Evolutionary conservation across 2,329 filamentous ascomycete genomes (phyloP), one percentile per base, ranked within the genome.

Genomic region (Talaromyces sp.): DNA sequence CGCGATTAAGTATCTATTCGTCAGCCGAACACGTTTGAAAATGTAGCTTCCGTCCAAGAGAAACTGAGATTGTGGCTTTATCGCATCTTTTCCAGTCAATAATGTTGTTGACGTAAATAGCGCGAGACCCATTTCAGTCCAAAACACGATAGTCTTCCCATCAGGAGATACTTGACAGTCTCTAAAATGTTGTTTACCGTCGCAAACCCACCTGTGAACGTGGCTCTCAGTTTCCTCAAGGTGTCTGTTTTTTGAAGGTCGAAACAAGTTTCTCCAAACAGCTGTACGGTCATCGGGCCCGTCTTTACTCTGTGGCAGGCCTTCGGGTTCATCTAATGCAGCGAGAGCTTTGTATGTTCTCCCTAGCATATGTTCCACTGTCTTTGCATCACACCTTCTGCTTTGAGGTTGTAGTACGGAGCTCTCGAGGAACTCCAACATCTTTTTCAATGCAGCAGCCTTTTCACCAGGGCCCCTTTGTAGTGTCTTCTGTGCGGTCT

Each of bases 91-190:
- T 27, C 35, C 22, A 17, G 27, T 24, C 7, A 64, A 39, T 7
- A 46, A 20, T 3, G 60, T 54, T 5, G 61, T 61, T 13, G 24
- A 39, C 3, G 63, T 68, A 43, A 64, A 70, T 5, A 69, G 50
- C 20, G 51, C 56, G 29, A 70, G 65, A 32, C 63, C 64, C 35
- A 30, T 48, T 29, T 69, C 65, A 2, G 58, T 68, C 64, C 67
- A 70, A 43, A 67, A 70, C 1, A 60, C 67, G 30, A 68, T 51
- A 4, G 62, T 51, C 19, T 53, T 59, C 11, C 60, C 66, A 33
- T 61, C 57, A 2, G 65, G 65, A 2, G 67, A 66, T 24, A 69
- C 66, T 8, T 54, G 60, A 22, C 65, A 67, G 17, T 63, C 65
- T 45, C 68, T 69, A 52, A 65, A 64, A 13, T 55, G 57, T 14